These are phyloP conservation scores for Cryptococcus hybrid DNA, from an alignment of 1,284 basidiomycete genomes.

Conservation along the genomic window DNA sequence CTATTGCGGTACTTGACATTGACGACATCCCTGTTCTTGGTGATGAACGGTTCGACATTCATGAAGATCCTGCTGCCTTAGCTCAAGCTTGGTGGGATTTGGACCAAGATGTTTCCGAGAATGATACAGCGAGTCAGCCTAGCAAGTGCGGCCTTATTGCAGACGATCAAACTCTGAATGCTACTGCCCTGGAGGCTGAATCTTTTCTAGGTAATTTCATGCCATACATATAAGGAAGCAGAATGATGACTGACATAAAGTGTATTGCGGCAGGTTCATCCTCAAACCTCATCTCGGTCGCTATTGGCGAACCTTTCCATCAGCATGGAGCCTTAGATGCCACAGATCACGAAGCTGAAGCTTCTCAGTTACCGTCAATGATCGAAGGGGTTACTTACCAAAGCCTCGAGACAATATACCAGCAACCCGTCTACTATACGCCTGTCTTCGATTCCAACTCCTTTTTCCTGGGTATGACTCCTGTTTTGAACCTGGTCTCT, in stretches of 20 bases:
- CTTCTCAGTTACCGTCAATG: no score
- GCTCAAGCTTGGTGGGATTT: constrained; percentile 8
- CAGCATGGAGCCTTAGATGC: no score
- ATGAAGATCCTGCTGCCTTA: constrained; percentile 2
- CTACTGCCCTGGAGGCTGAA: not conserved
- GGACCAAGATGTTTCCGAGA: not conserved
- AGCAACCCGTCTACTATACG: no score
- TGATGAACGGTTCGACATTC: not conserved
- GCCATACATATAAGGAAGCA: no score
- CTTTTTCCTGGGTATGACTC: no score
- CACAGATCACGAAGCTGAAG: no score
- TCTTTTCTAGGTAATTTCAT: not conserved
- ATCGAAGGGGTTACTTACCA: no score
- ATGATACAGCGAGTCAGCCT: not conserved
- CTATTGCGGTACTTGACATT: constrained; percentile 8
- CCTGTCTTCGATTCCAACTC: no score
- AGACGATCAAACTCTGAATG: constrained; percentile 5
- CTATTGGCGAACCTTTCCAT: no score
- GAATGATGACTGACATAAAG: not conserved
- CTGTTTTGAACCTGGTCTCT: no score
- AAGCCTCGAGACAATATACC: no score
- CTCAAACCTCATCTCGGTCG: not conserved
- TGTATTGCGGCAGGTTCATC: not conserved
- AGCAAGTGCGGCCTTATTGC: constrained; percentile 4
- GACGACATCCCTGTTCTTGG: constrained; percentile 10